A percentile compares a stretch with the other conserved stretches of the same genome.
These are phyloP conservation scores for Clonostachys rosea DNA, from an alignment of 2,329 filamentous ascomycete genomes.

Conservation along the genomic window DNA sequence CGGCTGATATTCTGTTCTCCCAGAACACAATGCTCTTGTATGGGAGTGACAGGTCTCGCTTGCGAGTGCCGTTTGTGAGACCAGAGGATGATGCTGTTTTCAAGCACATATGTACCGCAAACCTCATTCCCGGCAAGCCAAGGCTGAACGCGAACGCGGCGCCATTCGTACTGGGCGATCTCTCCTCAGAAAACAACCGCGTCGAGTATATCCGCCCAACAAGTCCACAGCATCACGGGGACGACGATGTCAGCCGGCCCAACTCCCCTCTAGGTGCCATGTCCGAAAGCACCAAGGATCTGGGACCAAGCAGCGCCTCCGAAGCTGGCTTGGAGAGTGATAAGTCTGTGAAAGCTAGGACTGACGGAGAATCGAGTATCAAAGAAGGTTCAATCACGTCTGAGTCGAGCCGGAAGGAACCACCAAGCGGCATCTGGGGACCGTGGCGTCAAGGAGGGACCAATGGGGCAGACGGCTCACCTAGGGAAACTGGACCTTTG, in stretches of 20 bases:
- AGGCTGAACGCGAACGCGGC: conserved; percentile 51
- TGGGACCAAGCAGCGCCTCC: conserved; percentile 27
- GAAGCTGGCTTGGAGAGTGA: conserved; percentile 41
- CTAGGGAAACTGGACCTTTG: conserved; percentile 46
- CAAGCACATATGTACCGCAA: conserved; percentile 67
- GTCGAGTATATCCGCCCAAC: conserved; percentile 7
- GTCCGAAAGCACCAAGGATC: conserved; percentile 23
- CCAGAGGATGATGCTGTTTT: conserved; percentile 83
- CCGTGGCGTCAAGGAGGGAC: conserved; percentile 62
- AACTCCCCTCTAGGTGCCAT: conserved; percentile 29
- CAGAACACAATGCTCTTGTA: conserved; percentile 85
- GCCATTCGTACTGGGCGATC: conserved; percentile 33
- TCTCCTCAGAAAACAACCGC: conserved; percentile 12
- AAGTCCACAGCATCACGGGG: conserved; percentile 6
- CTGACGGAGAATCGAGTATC: conserved; percentile 11
- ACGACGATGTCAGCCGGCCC: conserved; percentile 12
- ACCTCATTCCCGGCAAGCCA: conserved; percentile 46
- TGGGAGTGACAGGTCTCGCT: conserved; percentile 79
- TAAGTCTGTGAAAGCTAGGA: conserved; percentile 15
- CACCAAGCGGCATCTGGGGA: conserved; percentile 59
- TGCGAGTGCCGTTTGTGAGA: conserved; percentile 87
- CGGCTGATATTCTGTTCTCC: conserved; percentile 87
- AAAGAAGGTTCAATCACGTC: conserved; percentile 19
- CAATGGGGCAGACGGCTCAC: conserved; percentile 45
- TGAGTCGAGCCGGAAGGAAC: conserved; percentile 34